Base-by-base conservation (phyloP, 106 monocot genomes). In the Allium fistulosum region DNA sequence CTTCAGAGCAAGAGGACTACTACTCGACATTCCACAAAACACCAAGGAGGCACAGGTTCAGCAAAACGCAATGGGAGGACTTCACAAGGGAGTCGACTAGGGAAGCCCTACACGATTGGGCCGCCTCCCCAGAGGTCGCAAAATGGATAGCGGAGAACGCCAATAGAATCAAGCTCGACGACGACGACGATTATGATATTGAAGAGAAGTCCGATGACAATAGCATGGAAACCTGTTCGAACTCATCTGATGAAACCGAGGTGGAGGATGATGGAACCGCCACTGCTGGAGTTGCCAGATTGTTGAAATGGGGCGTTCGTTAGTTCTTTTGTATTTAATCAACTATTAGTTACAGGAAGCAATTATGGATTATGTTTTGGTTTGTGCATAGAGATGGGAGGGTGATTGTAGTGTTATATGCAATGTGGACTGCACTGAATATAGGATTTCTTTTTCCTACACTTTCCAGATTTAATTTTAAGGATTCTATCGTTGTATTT, bases 61-160 rank as follows among this genome's bases (percentile, higher is more conserved):
- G 90, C 0, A 90, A 87, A 72, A 77, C 76, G 67, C 85, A 92
- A 12, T 99, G 97, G 97, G 89, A 92, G 15, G 85, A 84, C 47
- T 90, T 99, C 79, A 99, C 92, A 0, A 75, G 58, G 0, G 80
- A 99, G 10, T 80, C 83, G 0, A 99, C 97, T 10, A 80, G 69
- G 65, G 78, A 81, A 6, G 92, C 89, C 4, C 73, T 99, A 16
- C 74, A 75, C 13, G 82, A 82, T 17, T 87, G 85, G 87, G 84
- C 87, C 11, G 76, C 97, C 26, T 81, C 87, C 46, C 84, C 89
- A 10, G 89, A 99, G 47, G 78, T 99, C 46, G 66, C 76, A 28
- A 69, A 70, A 53, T 99, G 97, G 97, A 59, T 92, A 70, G 79
- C 82, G 12, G 90, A 92, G 10, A 99, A 99, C 81, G 82, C 90